These are phyloP conservation scores for Fusarium praegraminearum DNA, from an alignment of 2,329 filamentous ascomycete species.

Conservation along the genomic window DNA sequence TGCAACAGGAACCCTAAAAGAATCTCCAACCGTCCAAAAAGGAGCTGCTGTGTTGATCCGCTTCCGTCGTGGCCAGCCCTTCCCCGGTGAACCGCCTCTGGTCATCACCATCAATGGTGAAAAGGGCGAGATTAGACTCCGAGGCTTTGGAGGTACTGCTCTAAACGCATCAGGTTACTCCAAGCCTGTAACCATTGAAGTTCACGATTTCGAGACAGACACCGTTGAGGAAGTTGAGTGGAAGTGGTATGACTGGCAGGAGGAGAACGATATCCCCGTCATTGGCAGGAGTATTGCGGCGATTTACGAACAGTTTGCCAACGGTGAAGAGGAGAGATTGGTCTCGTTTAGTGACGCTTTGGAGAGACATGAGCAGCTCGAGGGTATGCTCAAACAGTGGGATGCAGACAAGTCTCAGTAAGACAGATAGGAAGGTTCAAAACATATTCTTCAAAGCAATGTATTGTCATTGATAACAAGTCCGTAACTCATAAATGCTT, in stretches of 20 bases:
- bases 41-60: slow-evolving; percentile 59
- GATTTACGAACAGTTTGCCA: slow-evolving; percentile 68
- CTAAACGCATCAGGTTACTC: slow-evolving; percentile 50
- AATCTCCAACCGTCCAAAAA: slow-evolving; percentile 40
- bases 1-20: slow-evolving; percentile 53
- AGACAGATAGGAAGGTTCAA: neutral
- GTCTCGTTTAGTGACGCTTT: slow-evolving; percentile 58
- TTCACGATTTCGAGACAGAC: slow-evolving; percentile 63
- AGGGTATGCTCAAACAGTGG: slow-evolving; percentile 47
- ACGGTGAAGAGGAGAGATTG: slow-evolving; percentile 43
- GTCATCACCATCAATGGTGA: slow-evolving; percentile 65
- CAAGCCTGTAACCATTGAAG: slow-evolving; percentile 58
- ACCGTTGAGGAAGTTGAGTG: slow-evolving; percentile 58
- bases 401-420: slow-evolving; percentile 18
- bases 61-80: slow-evolving; percentile 62
- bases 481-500: slow-evolving; percentile 16
- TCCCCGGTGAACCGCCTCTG: slow-evolving; percentile 59
- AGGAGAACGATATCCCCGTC: slow-evolving; percentile 55
- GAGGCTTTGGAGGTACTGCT: slow-evolving; percentile 44
- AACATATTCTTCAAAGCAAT: neutral
- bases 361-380: slow-evolving; percentile 61
- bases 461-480: neutral
- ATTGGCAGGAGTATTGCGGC: slow-evolving; percentile 63
- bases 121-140: slow-evolving; percentile 62
- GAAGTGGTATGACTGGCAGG: slow-evolving; percentile 61